phyloP scores from a whole-genome alignment of 805 yeast species.

The Spathaspora hagerdaliae region DNA sequence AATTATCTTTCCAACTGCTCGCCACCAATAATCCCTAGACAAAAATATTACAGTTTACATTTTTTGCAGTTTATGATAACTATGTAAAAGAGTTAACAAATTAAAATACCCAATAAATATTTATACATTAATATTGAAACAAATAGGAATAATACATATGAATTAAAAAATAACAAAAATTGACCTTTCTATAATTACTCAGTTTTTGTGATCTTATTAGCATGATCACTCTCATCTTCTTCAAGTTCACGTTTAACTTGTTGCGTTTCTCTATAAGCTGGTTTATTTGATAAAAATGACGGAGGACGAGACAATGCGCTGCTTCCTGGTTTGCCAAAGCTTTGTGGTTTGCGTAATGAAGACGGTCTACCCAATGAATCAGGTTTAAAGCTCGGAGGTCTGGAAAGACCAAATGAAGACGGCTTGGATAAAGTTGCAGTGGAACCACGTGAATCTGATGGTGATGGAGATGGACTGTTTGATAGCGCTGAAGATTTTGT shows the following conservation, averaged over 20 bases:
- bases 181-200: conserved; percentile 1
- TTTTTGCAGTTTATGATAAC: not conserved
- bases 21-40: not conserved
- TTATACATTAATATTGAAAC: not conserved
- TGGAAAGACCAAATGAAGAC: conserved; percentile 20
- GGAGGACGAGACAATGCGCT: conserved; percentile 32
- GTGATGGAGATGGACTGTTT: conserved; percentile 2
- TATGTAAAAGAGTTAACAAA: not conserved
- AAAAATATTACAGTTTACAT: not conserved
- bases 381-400: conserved; percentile 21
- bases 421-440: conserved; percentile 14
- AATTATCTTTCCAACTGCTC: not conserved
- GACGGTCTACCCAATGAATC: conserved; percentile 23
- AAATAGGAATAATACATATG: not conserved
- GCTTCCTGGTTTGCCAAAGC: conserved; percentile 26
- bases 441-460: conserved; percentile 1
- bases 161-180: not conserved
- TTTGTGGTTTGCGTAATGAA: conserved; percentile 18
- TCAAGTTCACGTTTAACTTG: conserved; percentile 8
- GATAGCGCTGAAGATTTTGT: conserved; percentile 3
- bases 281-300: conserved; percentile 33
- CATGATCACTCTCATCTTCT: conserved; percentile 4
- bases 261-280: conserved; percentile 8
- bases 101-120: not conserved
- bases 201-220: conserved; percentile 5